Conservation (phyloP, 805 yeast species). For the Pichia exigua region DNA sequence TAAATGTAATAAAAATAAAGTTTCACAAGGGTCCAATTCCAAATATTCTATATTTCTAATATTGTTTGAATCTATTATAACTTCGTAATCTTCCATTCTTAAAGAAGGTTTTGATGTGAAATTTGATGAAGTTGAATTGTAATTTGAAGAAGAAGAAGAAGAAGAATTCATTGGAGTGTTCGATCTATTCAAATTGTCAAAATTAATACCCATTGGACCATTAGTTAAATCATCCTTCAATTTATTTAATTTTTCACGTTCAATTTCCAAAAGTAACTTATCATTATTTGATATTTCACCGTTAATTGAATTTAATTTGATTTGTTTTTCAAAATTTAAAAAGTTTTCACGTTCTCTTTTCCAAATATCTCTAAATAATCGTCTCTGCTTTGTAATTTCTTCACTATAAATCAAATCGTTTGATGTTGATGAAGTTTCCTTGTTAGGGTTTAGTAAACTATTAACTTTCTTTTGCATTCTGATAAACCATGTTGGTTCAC, state of each 20-base stretch:
- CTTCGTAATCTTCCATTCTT: constrained; percentile 32
- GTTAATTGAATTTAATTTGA: constrained; percentile 16
- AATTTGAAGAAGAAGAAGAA: not conserved
- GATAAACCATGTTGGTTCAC: constrained; percentile 87
- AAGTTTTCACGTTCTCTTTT: constrained; percentile 58
- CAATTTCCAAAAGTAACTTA: constrained; percentile 26
- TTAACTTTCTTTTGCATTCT: constrained; percentile 50
- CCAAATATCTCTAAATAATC: constrained; percentile 65
- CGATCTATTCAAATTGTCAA: not conserved
- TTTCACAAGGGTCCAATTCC: constrained; percentile 72
- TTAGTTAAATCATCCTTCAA: constrained; percentile 15
- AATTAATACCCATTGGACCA: constrained; percentile 11
- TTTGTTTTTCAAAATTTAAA: constrained; percentile 39
- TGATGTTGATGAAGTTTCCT: not conserved
- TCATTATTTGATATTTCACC: constrained; percentile 9
- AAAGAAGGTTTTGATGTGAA: constrained; percentile 1
- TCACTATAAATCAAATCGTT: constrained; percentile 41
- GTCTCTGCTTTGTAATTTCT: constrained; percentile 65
- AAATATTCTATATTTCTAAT: constrained; percentile 36
- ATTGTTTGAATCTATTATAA: constrained; percentile 23
- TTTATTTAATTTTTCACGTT: constrained; percentile 24
- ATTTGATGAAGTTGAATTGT: no score
- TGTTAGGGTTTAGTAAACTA: constrained; percentile 13
- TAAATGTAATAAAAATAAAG: constrained; percentile 50
- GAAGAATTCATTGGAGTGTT: constrained; percentile 1